Evolutionary conservation across 257 asterid species (phyloP), one percentile per base, ranked within the genome.

Genomic region (Vinca minor): DNA sequence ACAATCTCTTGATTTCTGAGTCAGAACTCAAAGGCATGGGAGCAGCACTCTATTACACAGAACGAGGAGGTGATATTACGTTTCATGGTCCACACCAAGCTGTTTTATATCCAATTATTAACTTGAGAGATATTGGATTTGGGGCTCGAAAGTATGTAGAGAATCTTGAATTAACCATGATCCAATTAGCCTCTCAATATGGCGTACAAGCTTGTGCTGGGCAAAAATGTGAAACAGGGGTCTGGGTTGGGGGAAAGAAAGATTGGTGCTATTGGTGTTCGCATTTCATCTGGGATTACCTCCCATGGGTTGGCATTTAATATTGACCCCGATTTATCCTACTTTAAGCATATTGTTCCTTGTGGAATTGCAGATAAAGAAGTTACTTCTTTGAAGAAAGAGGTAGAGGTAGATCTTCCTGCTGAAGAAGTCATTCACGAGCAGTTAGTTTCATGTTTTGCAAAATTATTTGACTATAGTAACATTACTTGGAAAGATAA

Each of bases 21-120:
- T 65, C 83, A 10, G 85, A 86, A 45, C 84, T 86, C 18, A 76
- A 81, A 66, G 52, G 81, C 25, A 72, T 89, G 71, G 95, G 95
- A 11, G 87, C 89, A 2, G 83, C 79, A 47, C 82, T 86, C 66
- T 80, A 85, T 73, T 78, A 81, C 72, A 84, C 95, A 8, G 77
- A 84, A 61, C 76, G 95, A 42, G 94, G 93, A 63, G 96, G 96
- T 50, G 95, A 86, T 66, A 84, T 82, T 69, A 89, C 93, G 1
- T 89, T 84, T 72, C 96, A 89, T 29, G 91, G 95, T 25, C 93
- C 93, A 10, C 87, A 56, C 69, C 95, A 89, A 56, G 93, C 87
- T 0, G 68, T 89, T 67, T 68, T 89, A 48, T 89, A 86, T 69
- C 96, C 94, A 26, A 80, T 89, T 61, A 64, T 89, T 62, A 79